Base-by-base conservation (phyloP, 805 yeast species). In the Pichia nakasei region DNA sequence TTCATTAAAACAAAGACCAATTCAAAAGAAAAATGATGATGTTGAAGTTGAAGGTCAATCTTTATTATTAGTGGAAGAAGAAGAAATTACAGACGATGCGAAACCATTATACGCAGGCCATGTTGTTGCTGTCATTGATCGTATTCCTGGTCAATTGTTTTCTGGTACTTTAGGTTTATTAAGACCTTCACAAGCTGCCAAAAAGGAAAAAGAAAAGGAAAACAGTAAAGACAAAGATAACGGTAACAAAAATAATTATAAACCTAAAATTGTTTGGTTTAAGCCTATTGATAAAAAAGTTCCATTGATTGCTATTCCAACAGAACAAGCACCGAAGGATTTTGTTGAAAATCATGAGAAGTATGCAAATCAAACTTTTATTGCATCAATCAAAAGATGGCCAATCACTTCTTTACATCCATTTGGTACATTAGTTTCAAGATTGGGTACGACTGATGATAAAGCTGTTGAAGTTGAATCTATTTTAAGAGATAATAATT, bases 1-100 rank as follows among this genome's bases (percentile, higher is more conserved):
- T 17, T 87, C 96, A 1, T 72, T 93, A 52, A 86, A 87, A 53
- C 96, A 89, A 64, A 78, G 98, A 56, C 97, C 98, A 29, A 85
- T 95, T 15, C 94, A 89, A 73, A 93, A 93, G 73, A 93, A 93
- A 66, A 89, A 88, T 58, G 98, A 93, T 61, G 98, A 93, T 58
- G 96, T 93, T 21, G 98, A 93, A 66, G 98, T 93, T 35, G 98
- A 93, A 64, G 98, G 98, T 37, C 98, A 93, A 65, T 84, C 95
- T 2, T 70, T 93, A 50, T 68, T 93, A 38, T 69, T 93, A 42
- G 93, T 84, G 15, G 98, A 93, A 64, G 98, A 93, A 59, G 97
- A 91, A 59, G 96, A 89, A 63, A 85, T 91, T 53, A 85, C 82
- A 56, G 97, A 91, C 59, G 95, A 86, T 37, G 79, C 79, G 53